Base-by-base conservation (phyloP, 805 yeast species). In the Lipomyces mesembrius region DNA sequence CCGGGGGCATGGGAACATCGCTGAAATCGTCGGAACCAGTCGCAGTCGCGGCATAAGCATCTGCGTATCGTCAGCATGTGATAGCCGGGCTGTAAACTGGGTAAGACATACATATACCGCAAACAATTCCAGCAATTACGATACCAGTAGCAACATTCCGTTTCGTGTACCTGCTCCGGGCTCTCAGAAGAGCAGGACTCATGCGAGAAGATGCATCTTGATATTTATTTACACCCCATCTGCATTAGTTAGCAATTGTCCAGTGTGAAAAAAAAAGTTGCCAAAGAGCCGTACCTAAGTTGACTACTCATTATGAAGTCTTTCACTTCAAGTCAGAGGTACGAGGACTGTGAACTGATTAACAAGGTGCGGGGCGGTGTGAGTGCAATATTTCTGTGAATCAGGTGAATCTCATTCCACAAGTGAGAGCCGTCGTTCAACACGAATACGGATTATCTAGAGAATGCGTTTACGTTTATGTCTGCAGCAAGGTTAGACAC, bases 1-100 rank as follows among this genome's bases (percentile, higher is more conserved):
- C 83, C 22, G 98, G 98, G 59, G 99, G 99, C 72, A 94, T 87
- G 53, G 98, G 98, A 72, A 94, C 91, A 76, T 93, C 97, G 57
- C 83, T 86, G 77, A 94, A 92, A 71, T 94, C 97, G 75, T 92
- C 97, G 4, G 57, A 74, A 82, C 71, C 84, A 80, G 83, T 86
- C 88, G 0, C 96, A 88, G 79, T 87, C 81, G 73, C 78, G 56
- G 74, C 83, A 66, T 77, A 74, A 57, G 76, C 70, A 56, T 70
- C 68, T 73, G 69, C 72, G 73, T 74, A 65, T 20, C 55, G 25
- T n/a, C 17, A 27, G 20, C 61, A 52, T 25, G 2, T 7, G 49
- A 43, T 29, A 17, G 25, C 14, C 27, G 49, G 9, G 14, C 12
- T 32, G 6, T 12, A 3, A 54, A 20, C 39, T 17, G 7, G 27